Percentiles rank a stretch among this genome's conserved stretches.
Evolutionary conservation across 768 basidiomycete species (phyloP).

Genomic region (Cytidiella melzeri): DNA sequence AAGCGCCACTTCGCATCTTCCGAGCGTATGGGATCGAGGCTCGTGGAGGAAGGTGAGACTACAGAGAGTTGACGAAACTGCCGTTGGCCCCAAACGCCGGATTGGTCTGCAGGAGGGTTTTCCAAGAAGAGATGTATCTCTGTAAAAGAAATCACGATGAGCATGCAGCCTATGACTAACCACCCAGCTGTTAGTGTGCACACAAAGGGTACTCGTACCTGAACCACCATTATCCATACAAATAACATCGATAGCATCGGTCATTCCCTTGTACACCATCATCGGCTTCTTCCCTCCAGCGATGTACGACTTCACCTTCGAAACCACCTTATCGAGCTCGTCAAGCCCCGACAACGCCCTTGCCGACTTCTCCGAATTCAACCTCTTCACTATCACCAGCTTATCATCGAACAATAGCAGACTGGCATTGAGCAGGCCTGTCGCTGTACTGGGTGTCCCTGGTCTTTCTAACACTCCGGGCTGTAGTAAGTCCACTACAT

Average conservation of each 20-base stretch:
- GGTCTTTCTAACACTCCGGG: conserved; percentile 32
- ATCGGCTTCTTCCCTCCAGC: conserved; percentile 64
- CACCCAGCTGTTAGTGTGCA: too few relatives aligned
- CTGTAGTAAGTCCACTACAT: conserved; percentile 75
- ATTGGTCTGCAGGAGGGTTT: conserved; percentile 73
- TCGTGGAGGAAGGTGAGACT: conserved; percentile 66
- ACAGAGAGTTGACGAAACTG: conserved; percentile 75
- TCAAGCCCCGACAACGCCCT: conserved; percentile 69
- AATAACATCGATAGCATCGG: conserved; percentile 80
- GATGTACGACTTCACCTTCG: conserved; percentile 56
- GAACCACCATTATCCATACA: conserved; percentile 82
- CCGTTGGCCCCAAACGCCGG: conserved; percentile 83
- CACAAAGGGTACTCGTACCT: conserved; percentile 63
- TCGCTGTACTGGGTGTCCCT: not conserved
- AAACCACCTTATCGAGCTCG: conserved; percentile 64
- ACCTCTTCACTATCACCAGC: conserved; percentile 85
- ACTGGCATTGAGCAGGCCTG: conserved; percentile 68
- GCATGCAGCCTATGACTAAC: too few relatives aligned
- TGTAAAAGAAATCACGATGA: conserved; percentile 24
- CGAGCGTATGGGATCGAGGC: conserved; percentile 59
- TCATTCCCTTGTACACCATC: conserved; percentile 77
- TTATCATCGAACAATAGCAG: conserved; percentile 94
- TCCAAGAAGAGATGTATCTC: conserved; percentile 86
- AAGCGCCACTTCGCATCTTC: conserved; percentile 74
- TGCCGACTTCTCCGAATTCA: conserved; percentile 71